Conservation (phyloP, 2,329 filamentous ascomycete species). For the Trichoderma harzianum region DNA sequence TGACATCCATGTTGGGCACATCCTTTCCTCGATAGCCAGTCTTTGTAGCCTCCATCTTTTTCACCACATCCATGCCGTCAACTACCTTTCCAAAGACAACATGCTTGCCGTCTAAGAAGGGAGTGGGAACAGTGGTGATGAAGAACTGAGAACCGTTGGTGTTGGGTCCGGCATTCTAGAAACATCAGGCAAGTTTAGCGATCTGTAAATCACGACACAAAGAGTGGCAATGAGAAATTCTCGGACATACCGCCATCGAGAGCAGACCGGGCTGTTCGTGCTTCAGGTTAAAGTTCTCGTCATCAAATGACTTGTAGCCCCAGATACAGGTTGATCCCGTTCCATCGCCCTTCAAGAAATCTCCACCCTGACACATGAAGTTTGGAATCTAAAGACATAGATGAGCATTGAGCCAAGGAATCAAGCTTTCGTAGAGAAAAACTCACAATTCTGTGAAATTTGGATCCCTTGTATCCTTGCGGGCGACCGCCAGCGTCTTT, state of each 20-base stretch:
- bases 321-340: constrained; percentile 88
- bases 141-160: constrained; percentile 98
- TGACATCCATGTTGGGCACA: constrained; percentile 79
- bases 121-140: constrained; percentile 84
- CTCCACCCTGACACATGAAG: constrained; percentile 97
- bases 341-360: constrained; percentile 91
- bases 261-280: constrained; percentile 79
- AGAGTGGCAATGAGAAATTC: background rate
- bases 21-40: constrained; percentile 72
- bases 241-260: constrained; percentile 78
- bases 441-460: constrained; percentile 88
- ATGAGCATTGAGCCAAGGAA: background rate
- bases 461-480: constrained; percentile 91
- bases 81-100: constrained; percentile 92
- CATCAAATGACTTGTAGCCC: constrained; percentile 76
- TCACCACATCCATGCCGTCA: constrained; percentile 85
- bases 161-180: constrained; percentile 81
- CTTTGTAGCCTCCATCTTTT: constrained; percentile 88
- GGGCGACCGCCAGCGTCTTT: constrained; percentile 74
- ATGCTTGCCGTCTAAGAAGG: constrained; percentile 88
- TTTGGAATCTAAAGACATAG: constrained; percentile 67
- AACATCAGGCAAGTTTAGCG: background rate
- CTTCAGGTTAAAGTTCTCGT: constrained; percentile 82
- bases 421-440: background rate
- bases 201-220: background rate